Evolutionary conservation across 495 filamentous ascomycete species (phyloP).

Genomic region (Tuber calosporum): DNA sequence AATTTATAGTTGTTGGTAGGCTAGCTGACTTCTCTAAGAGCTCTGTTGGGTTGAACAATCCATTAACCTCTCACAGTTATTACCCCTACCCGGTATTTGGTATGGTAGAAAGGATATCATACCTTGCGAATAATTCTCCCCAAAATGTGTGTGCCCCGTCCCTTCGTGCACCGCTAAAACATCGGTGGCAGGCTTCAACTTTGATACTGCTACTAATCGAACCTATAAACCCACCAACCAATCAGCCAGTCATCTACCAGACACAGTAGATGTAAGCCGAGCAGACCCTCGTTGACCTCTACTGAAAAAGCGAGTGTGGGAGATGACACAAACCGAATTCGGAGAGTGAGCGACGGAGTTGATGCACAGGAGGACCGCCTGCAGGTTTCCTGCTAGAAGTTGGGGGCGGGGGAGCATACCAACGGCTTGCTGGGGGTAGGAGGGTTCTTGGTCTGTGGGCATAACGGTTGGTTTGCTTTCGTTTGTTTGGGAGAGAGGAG

Average conservation of each 20-base stretch:
- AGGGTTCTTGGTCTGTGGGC: not conserved
- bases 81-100: not conserved
- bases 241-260: slow-evolving; percentile 6
- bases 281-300: not conserved
- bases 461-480: not conserved
- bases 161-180: slow-evolving; percentile 68
- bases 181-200: slow-evolving; percentile 84
- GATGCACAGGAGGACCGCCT: slow-evolving; percentile 25
- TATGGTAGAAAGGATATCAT: slow-evolving; percentile 8
- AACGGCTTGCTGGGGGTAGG: slow-evolving; percentile 7
- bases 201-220: slow-evolving; percentile 86
- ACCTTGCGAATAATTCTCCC: slow-evolving; percentile 87
- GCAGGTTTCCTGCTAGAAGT: slow-evolving; percentile 26
- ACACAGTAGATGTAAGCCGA: slow-evolving; percentile 11
- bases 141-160: slow-evolving; percentile 68
- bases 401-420: slow-evolving; percentile 27
- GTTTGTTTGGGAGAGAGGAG: not conserved
- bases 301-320: not conserved
- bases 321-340: not conserved
- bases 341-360: slow-evolving; percentile 21
- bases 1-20: slow-evolving; percentile 68
- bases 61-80: not conserved
- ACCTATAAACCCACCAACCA: slow-evolving; percentile 49
- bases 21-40: slow-evolving; percentile 74
- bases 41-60: slow-evolving; percentile 46